A percentile compares a stretch with the other conserved stretches of the same genome.
Conservation (phyloP, 768 basidiomycete species). For the Terana coerulea region DNA sequence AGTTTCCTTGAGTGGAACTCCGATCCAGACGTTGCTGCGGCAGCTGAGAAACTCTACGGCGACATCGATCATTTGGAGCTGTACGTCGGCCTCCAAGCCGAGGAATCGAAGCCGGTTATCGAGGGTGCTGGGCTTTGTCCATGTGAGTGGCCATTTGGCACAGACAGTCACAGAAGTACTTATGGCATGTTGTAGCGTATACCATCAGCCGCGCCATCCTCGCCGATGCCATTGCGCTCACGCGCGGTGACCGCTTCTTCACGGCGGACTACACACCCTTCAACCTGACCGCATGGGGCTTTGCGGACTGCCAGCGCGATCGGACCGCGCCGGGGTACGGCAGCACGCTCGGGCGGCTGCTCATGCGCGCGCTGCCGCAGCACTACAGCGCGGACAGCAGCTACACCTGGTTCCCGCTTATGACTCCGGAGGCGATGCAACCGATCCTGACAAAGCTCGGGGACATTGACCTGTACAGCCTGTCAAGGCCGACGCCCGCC, state of each 20-base stretch:
- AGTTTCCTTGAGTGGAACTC: conserved; percentile 83
- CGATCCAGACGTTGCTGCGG: conserved; percentile 58
- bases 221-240: conserved; percentile 81
- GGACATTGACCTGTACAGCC: conserved; percentile 49
- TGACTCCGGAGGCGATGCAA: conserved; percentile 73
- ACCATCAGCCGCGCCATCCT: conserved; percentile 85
- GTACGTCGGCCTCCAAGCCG: conserved; percentile 78
- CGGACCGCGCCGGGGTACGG: conserved; percentile 70
- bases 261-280: conserved; percentile 78
- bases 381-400: conserved; percentile 65
- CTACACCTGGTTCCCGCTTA: conserved; percentile 87
- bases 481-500: conserved; percentile 42
- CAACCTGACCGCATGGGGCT: conserved; percentile 84
- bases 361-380: conserved; percentile 70
- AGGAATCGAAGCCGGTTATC: conserved; percentile 68
- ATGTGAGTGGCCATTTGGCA: conserved; percentile 35
- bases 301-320: conserved; percentile 77
- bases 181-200: conserved; percentile 46
- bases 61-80: conserved; percentile 75
- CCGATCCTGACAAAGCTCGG: conserved; percentile 53
- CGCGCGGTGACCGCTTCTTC: conserved; percentile 80
- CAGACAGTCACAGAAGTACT: neutral
- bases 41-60: conserved; percentile 76
- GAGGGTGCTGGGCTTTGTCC: conserved; percentile 85
- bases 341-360: conserved; percentile 67